Conservation (phyloP, 805 yeast genomes). For the Lipomyces sp. region DNA sequence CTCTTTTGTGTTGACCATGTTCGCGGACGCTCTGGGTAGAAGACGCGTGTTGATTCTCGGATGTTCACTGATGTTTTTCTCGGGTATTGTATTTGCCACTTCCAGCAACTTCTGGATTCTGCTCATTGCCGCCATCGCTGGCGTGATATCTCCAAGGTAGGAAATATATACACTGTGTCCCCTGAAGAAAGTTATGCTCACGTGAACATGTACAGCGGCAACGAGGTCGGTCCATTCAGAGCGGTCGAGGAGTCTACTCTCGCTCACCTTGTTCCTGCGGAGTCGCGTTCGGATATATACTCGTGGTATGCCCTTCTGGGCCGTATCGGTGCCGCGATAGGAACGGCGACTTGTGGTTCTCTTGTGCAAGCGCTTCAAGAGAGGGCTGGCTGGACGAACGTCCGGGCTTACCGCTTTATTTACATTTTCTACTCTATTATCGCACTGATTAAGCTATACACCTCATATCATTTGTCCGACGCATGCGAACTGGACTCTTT, state of each 20-base stretch:
- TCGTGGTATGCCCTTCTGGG: conserved; percentile 57
- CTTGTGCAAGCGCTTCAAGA: conserved; percentile 56
- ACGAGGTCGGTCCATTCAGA: conserved; percentile 57
- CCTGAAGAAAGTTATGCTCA: too few relatives aligned
- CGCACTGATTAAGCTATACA: conserved; percentile 44
- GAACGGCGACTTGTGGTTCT: conserved; percentile 75
- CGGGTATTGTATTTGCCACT: conserved; percentile 44
- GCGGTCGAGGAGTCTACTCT: conserved; percentile 53
- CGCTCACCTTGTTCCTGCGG: conserved; percentile 45
- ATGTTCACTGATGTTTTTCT: conserved; percentile 42
- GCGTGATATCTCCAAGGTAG: conserved; percentile 48
- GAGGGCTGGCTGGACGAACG: conserved; percentile 2
- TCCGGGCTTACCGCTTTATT: conserved; percentile 7
- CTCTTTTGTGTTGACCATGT: conserved; percentile 45
- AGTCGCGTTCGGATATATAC: conserved; percentile 49
- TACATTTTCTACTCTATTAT: conserved; percentile 19
- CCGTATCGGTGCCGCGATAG: conserved; percentile 55
- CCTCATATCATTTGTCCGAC: conserved; percentile 52
- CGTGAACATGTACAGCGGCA: conserved; percentile 48
- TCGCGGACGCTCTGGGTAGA: conserved; percentile 51
- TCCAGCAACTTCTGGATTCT: conserved; percentile 39
- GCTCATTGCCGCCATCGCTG: conserved; percentile 43
- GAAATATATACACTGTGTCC: too few relatives aligned
- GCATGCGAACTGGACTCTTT: conserved; percentile 49
- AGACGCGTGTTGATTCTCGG: conserved; percentile 43